Evolutionary conservation across 176 grass and related monocot genomes (phyloP), one percentile per base, ranked within the genome.

Genomic region (Juncus inflexus): DNA sequence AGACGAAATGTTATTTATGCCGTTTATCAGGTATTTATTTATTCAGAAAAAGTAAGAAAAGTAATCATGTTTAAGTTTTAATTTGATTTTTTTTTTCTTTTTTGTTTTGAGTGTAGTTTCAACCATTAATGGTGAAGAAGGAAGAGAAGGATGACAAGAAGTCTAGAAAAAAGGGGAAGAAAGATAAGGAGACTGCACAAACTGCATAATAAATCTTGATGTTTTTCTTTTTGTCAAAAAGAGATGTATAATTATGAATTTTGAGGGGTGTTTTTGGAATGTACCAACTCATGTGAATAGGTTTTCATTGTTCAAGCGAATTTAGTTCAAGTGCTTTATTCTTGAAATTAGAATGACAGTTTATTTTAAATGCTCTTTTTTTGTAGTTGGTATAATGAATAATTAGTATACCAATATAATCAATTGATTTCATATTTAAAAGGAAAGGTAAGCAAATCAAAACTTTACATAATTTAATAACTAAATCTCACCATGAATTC

Each of bases 1-100:
- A 74, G 92, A 16, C 83, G 92, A 75, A 97, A 97, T 79, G 92
- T 97, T 76, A 97, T 97, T 77, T 91, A 97, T 77, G 77, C 92
- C 45, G 83, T 97, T 16, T 97, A 97, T 78, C 92, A 97, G 92
- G 92, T 97, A 77, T 77, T 78, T 80, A 58, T 35, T 12, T 61
- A 4, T 56, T 13, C 12, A 56, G 58, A 35, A 40, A 36, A 12
- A 42, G 15, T 3, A 28, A 15, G 5, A 47, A 13, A 53, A 41
- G 37, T 8, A 2, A 13, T 7, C 14, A 65, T 9, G 37, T 41
- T 61, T 39, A 12, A 66, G 11, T 39, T 51, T 3, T 6, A 62
- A 16, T 42, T 45, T 35, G 73, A 51, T 15, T 9, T 61, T 60
- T 37, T 15, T n/a, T 41, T 40, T 60, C 8, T 49, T 50, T 37